These are phyloP conservation scores for Termitomyces sp. DNA, from an alignment of 768 basidiomycete species.

Conservation along the genomic window DNA sequence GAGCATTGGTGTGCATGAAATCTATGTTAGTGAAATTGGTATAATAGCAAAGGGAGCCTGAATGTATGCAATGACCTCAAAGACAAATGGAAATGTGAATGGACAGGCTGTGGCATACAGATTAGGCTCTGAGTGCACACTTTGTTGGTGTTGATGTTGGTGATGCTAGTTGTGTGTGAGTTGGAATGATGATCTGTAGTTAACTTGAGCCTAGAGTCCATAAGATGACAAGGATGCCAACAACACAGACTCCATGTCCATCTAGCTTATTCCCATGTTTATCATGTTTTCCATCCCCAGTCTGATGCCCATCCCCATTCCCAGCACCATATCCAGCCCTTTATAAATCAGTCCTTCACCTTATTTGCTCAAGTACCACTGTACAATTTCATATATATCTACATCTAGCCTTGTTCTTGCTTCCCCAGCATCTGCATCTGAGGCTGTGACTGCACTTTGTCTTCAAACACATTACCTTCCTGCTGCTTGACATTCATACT, in stretches of 20 bases:
- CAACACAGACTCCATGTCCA: not conserved
- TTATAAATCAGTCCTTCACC: not conserved
- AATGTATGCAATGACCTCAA: not conserved
- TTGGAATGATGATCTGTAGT: no score
- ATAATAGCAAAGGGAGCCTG: no score
- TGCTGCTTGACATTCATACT: not conserved
- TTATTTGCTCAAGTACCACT: not conserved
- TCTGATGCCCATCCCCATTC: not conserved
- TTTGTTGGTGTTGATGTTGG: not conserved
- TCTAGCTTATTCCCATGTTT: not conserved
- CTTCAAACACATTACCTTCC: not conserved
- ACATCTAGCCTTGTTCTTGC: not conserved
- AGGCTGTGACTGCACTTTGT: not conserved
- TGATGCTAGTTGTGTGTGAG: not conserved
- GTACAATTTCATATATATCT: not conserved
- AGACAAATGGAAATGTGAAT: not conserved
- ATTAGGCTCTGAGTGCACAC: not conserved
- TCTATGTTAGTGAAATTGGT: no score
- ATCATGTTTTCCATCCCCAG: not conserved
- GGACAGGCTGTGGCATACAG: not conserved
- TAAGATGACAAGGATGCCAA: no score
- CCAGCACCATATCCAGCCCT: not conserved
- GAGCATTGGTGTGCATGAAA: no score
- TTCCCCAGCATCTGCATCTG: not conserved
- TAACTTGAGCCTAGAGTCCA: no score